A percentile compares a stretch with the other conserved stretches of the same genome.
Conservation (phyloP, 805 yeast species). For the Candida chilensis region DNA sequence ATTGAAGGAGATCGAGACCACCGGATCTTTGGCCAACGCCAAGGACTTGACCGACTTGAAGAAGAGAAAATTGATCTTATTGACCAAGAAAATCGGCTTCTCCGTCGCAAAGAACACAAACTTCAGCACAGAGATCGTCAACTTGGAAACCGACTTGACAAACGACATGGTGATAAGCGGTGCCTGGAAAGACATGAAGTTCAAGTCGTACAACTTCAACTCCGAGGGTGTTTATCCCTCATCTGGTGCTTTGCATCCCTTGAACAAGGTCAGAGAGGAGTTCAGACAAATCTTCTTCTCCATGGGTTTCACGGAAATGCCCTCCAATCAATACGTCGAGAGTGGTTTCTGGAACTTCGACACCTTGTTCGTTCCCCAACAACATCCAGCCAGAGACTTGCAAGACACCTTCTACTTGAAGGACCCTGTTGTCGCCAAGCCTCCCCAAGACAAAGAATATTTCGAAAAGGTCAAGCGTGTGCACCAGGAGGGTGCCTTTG, state of each 20-base stretch:
- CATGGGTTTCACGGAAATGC: slow-evolving; percentile 99
- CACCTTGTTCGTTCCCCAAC: slow-evolving; percentile 94
- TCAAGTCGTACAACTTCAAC: slow-evolving; percentile 93
- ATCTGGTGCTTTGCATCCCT: slow-evolving; percentile 94
- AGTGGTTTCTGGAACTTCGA: slow-evolving; percentile 99
- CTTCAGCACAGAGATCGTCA: slow-evolving; percentile 72
- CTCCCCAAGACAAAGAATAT: slow-evolving; percentile 75
- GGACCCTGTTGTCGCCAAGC: slow-evolving; percentile 77
- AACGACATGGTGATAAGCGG: slow-evolving; percentile 84
- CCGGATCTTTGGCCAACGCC: slow-evolving; percentile 49
- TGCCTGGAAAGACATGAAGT: slow-evolving; percentile 72
- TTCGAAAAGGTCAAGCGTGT: slow-evolving; percentile 73
- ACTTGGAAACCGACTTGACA: slow-evolving; percentile 88
- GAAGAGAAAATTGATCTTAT: slow-evolving; percentile 79
- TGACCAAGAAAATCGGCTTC: slow-evolving; percentile 70
- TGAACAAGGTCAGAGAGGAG: slow-evolving; percentile 94
- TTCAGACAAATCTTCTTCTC: slow-evolving; percentile 96
- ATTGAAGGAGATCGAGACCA: slow-evolving; percentile 44
- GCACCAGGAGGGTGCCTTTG: slow-evolving; percentile 85
- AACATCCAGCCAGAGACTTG: slow-evolving; percentile 98
- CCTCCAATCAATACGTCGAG: slow-evolving; percentile 96
- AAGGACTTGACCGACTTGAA: slow-evolving; percentile 78
- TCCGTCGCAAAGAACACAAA: slow-evolving; percentile 72
- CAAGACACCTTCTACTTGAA: slow-evolving; percentile 97
- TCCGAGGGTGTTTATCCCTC: slow-evolving; percentile 85